These are phyloP conservation scores for Ophiostoma pallidulum DNA, from an alignment of 2,329 filamentous ascomycete genomes.

Conservation along the genomic window DNA sequence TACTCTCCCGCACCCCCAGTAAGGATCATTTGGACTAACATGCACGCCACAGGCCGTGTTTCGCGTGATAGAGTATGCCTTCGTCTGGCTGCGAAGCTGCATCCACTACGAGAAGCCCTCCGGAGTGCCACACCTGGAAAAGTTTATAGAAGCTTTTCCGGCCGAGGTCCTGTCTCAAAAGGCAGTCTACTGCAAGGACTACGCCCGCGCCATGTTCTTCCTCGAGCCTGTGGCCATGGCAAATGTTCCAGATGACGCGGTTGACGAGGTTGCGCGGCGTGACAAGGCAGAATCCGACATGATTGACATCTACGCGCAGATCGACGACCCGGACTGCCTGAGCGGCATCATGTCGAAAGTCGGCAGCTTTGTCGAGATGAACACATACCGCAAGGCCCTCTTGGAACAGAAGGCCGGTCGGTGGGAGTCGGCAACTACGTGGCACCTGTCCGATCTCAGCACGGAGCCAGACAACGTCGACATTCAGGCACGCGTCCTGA, in stretches of 20 bases:
- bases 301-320: conserved; percentile 91
- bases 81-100: conserved; percentile 69
- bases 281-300: conserved; percentile 63
- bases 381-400: conserved; percentile 85
- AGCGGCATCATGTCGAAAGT: conserved; percentile 88
- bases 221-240: conserved; percentile 68
- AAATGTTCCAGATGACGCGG: conserved; percentile 34
- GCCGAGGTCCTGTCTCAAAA: conserved; percentile 65
- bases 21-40: not conserved
- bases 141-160: conserved; percentile 54
- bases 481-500: conserved; percentile 72
- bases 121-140: conserved; percentile 38
- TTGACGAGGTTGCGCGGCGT: conserved; percentile 34
- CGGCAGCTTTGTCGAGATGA: conserved; percentile 52
- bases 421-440: conserved; percentile 92
- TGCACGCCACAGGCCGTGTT: conserved; percentile 63
- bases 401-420: conserved; percentile 87
- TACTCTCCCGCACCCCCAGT: too few species aligned
- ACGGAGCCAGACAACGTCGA: conserved; percentile 69
- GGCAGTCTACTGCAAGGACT: conserved; percentile 90
- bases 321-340: conserved; percentile 94
- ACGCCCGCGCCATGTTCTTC: conserved; percentile 83
- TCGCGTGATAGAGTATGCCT: conserved; percentile 80
- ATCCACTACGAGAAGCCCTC: conserved; percentile 62
- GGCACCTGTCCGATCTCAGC: conserved; percentile 87